Evolutionary conservation across 257 asterid genomes (phyloP), one percentile per base, ranked within the genome.

Genomic region (Nicotiana noctiflora): DNA sequence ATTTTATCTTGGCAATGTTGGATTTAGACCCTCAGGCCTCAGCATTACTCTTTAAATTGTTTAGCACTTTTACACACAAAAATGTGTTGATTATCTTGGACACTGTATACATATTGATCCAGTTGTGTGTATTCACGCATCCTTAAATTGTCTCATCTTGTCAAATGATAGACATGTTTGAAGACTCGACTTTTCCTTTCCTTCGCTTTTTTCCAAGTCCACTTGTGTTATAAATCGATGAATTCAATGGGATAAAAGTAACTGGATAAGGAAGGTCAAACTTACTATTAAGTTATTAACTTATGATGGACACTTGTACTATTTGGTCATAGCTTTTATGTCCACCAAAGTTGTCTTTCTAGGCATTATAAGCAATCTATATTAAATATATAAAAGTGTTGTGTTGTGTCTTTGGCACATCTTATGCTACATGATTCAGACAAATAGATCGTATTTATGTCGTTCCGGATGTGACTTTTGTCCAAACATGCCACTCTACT

Each of bases 141-240:
- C 31, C 76, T 68, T 68, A 37, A 37, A 67, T 37, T 67, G 76
- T 67, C 55, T 10, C 18, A 32, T 66, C 18, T 67, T 5, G 56
- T 67, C 76, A 67, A 23, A 67, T 60, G 31, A 60, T 10, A 19
- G 31, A 21, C 65, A 60, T 21, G 64, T 59, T 59, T 19, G 31
- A 59, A 59, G 29, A 19, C 64, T 59, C 6, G 31, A 60, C 65
- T 37, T 67, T 67, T 37, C 55, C 44, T 37, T 67, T 67, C 31
- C 76, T 67, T 37, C n/a, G 55, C 76, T 67, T 67, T 67, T 67
- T 37, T 10, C 55, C 53, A 67, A 67, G 55, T n/a, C 55, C 76
- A 37, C 6, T 13, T 0, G 31, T 67, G 55, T 67, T 67, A 67
- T 37, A 67, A 37, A 67, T 67, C 55, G 18, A 68, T 68, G 76